Evolutionary conservation across 108 stramenopile genomes (phyloP), one percentile per base, ranked within the genome.

Genomic region (Cylindrotheca closterium): DNA sequence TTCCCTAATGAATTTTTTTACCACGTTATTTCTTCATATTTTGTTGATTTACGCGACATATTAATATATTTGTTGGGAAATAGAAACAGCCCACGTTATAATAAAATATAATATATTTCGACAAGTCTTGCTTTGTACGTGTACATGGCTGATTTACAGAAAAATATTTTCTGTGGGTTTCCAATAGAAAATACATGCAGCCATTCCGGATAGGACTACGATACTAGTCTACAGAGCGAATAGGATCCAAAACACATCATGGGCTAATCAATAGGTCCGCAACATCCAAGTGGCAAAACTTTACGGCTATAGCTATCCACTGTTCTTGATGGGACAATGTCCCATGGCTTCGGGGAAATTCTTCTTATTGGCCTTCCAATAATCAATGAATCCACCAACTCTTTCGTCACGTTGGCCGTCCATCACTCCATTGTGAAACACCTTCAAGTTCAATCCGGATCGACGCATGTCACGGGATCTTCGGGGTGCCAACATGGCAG

Each of bases 371-470:
- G 15, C 51, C 15, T 1, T 22, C 15, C 19, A 73, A 42, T 55
- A 73, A 2, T 37, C 52, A 0, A 30, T 12, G 26, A 63, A 73
- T 30, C 63, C 55, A 3, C 59, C 65, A 30, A 56, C 60, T 23
- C 19, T 52, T 1, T 15, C 25, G 15, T 54, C 4, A 15, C 27
- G 42, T 2, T 46, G 22, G 1, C 74, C 71, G 47, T 78, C 77
- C 22, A 78, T 19, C 2, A 54, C 28, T 30, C 49, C 46, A 42
- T 71, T 78, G 51, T 78, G 77, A 51, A 73, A 69, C 4, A 73
- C 71, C 7, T 55, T 29, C 31, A 71, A 30, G 15, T 63, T 51
- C 4, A 75, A 30, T 26, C 70, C 70, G 29, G 63, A 63, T 4
- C 29, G 8, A 24, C 55, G 28, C 70, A 74, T 74, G 2, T 65